A percentile compares a stretch with the other conserved stretches of the same genome.
phyloP scores from a whole-genome alignment of 148 eudicot genomes.

The Arbutus unedo region DNA sequence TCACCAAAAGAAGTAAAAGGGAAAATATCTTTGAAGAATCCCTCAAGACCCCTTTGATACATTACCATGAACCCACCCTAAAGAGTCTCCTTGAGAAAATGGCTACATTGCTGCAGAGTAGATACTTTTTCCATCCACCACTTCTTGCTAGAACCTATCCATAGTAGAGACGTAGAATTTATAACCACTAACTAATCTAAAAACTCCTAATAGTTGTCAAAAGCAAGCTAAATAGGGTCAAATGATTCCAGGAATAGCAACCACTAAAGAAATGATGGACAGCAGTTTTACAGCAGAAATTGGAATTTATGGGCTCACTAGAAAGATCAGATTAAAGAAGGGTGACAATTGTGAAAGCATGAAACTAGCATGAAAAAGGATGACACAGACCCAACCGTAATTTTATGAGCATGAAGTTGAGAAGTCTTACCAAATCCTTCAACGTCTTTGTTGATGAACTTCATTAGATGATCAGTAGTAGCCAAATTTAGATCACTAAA shows the following conservation, averaged over 20 bases:
- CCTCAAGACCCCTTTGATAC: no score
- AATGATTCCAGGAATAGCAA: not conserved
- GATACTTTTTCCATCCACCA: not conserved
- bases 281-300: not conserved
- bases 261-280: not conserved
- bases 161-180: not conserved
- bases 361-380: not conserved
- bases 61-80: no score
- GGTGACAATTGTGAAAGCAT: not conserved
- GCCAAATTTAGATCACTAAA: slow-evolving; percentile 98
- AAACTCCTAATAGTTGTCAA: not conserved
- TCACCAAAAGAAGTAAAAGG: no score
- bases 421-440: slow-evolving; percentile 82
- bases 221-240: not conserved
- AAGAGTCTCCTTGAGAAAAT: no score
- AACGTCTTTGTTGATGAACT: slow-evolving; percentile 79
- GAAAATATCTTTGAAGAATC: no score
- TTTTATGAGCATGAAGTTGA: not conserved
- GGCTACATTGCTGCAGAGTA: not conserved
- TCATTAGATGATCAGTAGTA: slow-evolving; percentile 86
- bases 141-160: not conserved
- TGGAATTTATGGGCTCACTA: not conserved
- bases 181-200: not conserved
- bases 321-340: not conserved
- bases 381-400: not conserved